Conservation (phyloP, 768 basidiomycete genomes). For the Mrakia gelida region DNA sequence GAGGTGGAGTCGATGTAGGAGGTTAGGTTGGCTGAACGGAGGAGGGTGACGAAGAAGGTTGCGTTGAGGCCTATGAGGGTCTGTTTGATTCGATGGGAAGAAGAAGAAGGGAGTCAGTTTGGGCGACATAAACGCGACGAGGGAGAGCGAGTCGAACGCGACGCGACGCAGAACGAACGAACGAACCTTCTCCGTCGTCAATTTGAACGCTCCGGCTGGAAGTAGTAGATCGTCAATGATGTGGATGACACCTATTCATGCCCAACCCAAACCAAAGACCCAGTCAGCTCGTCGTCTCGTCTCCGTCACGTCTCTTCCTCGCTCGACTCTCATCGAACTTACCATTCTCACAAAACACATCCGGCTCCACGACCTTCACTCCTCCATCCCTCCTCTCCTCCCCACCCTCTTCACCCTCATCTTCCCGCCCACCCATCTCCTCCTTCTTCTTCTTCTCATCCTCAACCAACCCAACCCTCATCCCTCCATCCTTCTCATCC, state of each 20-base stretch:
- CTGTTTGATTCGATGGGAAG: background rate
- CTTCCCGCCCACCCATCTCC: background rate
- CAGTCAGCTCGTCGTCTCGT: too few relatives aligned
- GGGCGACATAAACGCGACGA: background rate
- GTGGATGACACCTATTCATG: conserved; percentile 70
- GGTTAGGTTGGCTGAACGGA: conserved; percentile 74
- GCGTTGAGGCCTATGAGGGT: conserved; percentile 81
- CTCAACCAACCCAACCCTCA: conserved; percentile 22
- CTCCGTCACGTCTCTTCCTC: background rate
- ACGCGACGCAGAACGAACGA: conserved; percentile 44
- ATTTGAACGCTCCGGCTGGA: conserved; percentile 64
- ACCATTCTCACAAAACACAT: conserved; percentile 61
- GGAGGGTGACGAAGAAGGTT: conserved; percentile 77
- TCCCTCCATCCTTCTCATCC: conserved; percentile 45
- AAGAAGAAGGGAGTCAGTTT: background rate
- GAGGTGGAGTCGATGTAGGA: conserved; percentile 45
- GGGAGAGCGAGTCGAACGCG: too few relatives aligned
- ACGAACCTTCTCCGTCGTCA: conserved; percentile 85
- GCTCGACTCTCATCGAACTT: background rate
- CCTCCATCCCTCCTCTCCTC: background rate
- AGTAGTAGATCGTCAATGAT: conserved; percentile 77
- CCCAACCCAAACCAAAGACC: background rate
- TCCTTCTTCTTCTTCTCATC: background rate
- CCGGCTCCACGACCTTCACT: conserved; percentile 15
- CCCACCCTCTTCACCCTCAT: conserved; percentile 26